Percentiles rank a stretch among this genome's conserved stretches.
These are phyloP conservation scores for Passalora sequoiae DNA, from an alignment of 2,329 filamentous ascomycete species.

Conservation along the genomic window DNA sequence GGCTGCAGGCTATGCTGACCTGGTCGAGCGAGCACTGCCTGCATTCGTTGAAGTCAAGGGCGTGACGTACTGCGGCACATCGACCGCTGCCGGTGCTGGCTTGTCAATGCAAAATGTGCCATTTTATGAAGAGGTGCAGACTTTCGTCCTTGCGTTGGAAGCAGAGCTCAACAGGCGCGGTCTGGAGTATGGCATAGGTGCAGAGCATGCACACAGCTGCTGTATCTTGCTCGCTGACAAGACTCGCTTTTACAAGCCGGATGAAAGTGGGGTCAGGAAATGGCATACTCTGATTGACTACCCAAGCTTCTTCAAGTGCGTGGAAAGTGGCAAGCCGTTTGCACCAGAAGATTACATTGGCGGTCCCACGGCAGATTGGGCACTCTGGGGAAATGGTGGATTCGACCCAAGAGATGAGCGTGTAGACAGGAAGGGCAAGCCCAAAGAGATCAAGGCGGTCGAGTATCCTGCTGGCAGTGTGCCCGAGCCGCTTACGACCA, in stretches of 20 bases:
- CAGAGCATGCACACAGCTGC: slow-evolving; percentile 92
- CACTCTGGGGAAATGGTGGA: slow-evolving; percentile 86
- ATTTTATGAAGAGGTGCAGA: slow-evolving; percentile 84
- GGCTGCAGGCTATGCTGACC: slow-evolving; percentile 79
- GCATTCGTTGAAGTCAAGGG: slow-evolving; percentile 96
- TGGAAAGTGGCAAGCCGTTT: slow-evolving; percentile 65
- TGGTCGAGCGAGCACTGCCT: slow-evolving; percentile 79
- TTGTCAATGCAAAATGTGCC: slow-evolving; percentile 97
- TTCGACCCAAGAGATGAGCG: slow-evolving; percentile 88
- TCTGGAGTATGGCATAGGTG: slow-evolving; percentile 81
- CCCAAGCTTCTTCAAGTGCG: slow-evolving; percentile 74
- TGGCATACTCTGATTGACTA: slow-evolving; percentile 96
- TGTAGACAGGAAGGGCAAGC: slow-evolving; percentile 72
- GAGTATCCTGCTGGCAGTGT: slow-evolving; percentile 4
- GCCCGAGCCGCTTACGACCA: too few species aligned
- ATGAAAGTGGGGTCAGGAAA: too few species aligned
- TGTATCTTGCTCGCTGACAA: slow-evolving; percentile 77
- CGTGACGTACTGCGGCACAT: slow-evolving; percentile 93
- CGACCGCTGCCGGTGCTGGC: slow-evolving; percentile 74
- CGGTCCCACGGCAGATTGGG: slow-evolving; percentile 82
- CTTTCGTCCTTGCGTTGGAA: slow-evolving; percentile 74
- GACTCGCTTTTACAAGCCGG: slow-evolving; percentile 62
- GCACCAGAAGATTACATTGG: slow-evolving; percentile 87
- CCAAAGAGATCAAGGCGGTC: slow-evolving; percentile 5
- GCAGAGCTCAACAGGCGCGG: slow-evolving; percentile 63